A percentile compares a stretch with the other conserved stretches of the same genome.
These are phyloP conservation scores for Wickerhamomyces sp. DNA, from an alignment of 1,139 yeast genomes.

Conservation along the genomic window DNA sequence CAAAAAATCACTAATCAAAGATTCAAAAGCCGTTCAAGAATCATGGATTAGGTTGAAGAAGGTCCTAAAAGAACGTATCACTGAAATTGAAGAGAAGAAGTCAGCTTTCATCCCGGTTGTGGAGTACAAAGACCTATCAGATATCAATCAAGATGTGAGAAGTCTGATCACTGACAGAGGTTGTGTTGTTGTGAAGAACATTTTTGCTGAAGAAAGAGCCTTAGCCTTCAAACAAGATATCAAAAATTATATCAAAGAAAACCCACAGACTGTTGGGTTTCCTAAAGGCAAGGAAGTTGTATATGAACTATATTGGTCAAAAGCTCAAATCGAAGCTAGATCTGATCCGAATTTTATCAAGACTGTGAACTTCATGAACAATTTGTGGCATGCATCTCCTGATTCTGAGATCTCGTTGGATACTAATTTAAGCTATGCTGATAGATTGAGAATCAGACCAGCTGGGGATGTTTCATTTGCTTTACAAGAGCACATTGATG, in stretches of 20 bases:
- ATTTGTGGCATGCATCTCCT: slow-evolving; percentile 31
- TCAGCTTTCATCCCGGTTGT: slow-evolving; percentile 23
- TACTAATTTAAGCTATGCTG: slow-evolving; percentile 34
- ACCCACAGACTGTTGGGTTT: slow-evolving; percentile 32
- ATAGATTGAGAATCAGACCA: slow-evolving; percentile 35
- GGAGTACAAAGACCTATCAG: slow-evolving; percentile 17
- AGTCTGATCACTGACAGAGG: slow-evolving; percentile 24
- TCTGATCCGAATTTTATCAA: slow-evolving; percentile 35
- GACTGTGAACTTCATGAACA: slow-evolving; percentile 30
- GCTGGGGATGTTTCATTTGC: slow-evolving; percentile 30
- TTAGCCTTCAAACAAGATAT: slow-evolving; percentile 22
- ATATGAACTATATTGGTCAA: slow-evolving; percentile 40
- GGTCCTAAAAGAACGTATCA: slow-evolving; percentile 23
- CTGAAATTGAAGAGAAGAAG: slow-evolving; percentile 22
- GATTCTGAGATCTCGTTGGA: slow-evolving; percentile 28
- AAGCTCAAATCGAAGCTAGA: slow-evolving; percentile 39
- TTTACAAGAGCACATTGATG: slow-evolving; percentile 27
- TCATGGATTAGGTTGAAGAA: slow-evolving; percentile 28
- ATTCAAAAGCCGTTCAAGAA: slow-evolving; percentile 23
- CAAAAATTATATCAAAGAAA: slow-evolving; percentile 24
- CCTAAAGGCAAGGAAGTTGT: slow-evolving; percentile 31
- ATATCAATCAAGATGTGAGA: slow-evolving; percentile 11
- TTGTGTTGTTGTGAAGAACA: slow-evolving; percentile 29
- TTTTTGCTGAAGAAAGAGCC: slow-evolving; percentile 28
- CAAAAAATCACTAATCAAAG: slow-evolving; percentile 25